Evolutionary conservation across 139 green algal species (phyloP), one percentile per base, ranked within the genome.

Genomic region (Picochlorum sp.): DNA sequence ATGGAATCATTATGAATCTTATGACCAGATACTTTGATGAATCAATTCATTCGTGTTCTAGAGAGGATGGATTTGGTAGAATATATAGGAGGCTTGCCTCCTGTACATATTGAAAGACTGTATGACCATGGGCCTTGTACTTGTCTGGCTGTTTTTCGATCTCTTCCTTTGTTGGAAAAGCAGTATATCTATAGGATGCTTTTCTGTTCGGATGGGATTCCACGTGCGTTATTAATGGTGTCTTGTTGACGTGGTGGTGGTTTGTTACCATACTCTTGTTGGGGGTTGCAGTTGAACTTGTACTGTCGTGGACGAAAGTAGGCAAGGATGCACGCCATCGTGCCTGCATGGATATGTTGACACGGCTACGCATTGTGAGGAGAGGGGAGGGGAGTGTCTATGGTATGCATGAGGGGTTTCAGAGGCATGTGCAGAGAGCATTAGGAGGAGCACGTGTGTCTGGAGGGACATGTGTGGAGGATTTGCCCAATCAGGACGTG

Each of bases 61-160:
- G 47, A 26, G 6, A 34, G 0, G 10, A 78, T 84, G 76, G 80
- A 84, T 58, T 68, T 87, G 21, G 73, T 69, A 3, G 69, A 23
- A 11, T 90, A 77, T 49, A 47, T 90, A 56, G 64, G 69, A 13
- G 15, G 30, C 1, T 66, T 87, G 8, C 64, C 78, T 18, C 2
- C 64, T 3, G 41, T 69, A 4, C 64, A 81, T 18, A 72, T 83
- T 4, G 26, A n/a, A 18, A 49, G 50, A 11, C 58, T 91, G 28
- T 92, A 89, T 61, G 47, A 54, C 34, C 46, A 68, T 15, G 79
- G 62, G 54, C 81, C 73, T 6, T 89, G 79, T 75, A 87, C 80
- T 1, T 84, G 72, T 56, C 79, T 86, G 58, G 87, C 85, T 7
- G 66, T 95, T n/a, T 75, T 95, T 38, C 78, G 85, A 9, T 81